A percentile compares a stretch with the other conserved stretches of the same genome.
Conservation (phyloP, 2,329 filamentous ascomycete species). For the Emericellopsis atlantica region DNA sequence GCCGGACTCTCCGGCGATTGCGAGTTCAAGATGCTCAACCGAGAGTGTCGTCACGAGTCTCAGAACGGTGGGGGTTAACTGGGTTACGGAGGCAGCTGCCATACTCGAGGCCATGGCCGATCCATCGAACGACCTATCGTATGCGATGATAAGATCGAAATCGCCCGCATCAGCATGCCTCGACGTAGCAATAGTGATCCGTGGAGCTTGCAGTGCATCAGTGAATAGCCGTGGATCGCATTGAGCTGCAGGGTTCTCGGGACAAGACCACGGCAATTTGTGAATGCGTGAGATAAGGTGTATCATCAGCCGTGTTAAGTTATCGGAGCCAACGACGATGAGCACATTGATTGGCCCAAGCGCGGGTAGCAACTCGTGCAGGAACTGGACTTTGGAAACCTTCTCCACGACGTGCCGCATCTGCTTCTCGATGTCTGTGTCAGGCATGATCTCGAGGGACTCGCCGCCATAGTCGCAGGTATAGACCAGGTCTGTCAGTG, state of each 20-base stretch:
- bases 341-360: slow-evolving; percentile 34
- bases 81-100: neutral
- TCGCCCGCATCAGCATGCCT: slow-evolving; percentile 17
- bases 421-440: slow-evolving; percentile 15
- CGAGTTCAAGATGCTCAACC: slow-evolving; percentile 38
- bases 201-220: too few species aligned
- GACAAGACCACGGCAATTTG: too few species aligned
- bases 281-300: too few species aligned
- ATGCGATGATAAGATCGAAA: slow-evolving; percentile 39
- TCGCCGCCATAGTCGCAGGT: slow-evolving; percentile 44
- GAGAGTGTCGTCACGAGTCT: slow-evolving; percentile 36
- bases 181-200: slow-evolving; percentile 19
- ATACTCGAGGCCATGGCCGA: slow-evolving; percentile 12
- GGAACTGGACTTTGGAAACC: slow-evolving; percentile 48
- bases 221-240: slow-evolving; percentile 8
- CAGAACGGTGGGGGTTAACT: slow-evolving; percentile 29
- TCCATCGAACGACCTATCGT: slow-evolving; percentile 34
- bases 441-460: slow-evolving; percentile 20
- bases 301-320: slow-evolving; percentile 12
- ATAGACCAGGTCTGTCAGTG: slow-evolving; percentile 38
- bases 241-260: slow-evolving; percentile 2
- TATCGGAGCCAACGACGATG: slow-evolving; percentile 37
- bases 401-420: slow-evolving; percentile 41
- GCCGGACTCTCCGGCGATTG: neutral
- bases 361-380: slow-evolving; percentile 38